A percentile compares a stretch with the other conserved stretches of the same genome.
phyloP scores from a whole-genome alignment of 2,329 filamentous ascomycete species.

The Trichocomaceae sp. region DNA sequence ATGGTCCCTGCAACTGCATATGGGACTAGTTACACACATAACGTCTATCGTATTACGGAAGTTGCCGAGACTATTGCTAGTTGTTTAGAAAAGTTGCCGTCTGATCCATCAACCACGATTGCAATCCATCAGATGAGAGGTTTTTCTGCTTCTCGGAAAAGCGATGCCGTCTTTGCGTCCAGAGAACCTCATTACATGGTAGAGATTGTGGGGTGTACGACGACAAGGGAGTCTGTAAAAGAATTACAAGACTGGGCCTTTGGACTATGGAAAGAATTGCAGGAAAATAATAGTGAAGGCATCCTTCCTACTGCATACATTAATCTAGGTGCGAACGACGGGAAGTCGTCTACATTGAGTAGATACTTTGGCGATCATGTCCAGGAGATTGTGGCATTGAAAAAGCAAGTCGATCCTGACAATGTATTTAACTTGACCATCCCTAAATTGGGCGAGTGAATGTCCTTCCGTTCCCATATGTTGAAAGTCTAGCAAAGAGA shows the following conservation, averaged over 20 bases:
- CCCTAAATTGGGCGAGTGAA: background rate
- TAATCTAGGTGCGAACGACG: conserved; percentile 22
- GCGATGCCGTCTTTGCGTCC: conserved; percentile 25
- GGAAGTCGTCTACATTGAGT: conserved; percentile 19
- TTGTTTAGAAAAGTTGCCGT: conserved; percentile 16
- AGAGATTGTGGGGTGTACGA: conserved; percentile 27
- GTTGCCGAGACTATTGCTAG: conserved; percentile 21
- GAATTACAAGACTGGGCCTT: conserved; percentile 20
- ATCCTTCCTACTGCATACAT: conserved; percentile 28
- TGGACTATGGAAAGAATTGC: conserved; percentile 15
- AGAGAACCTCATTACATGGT: conserved; percentile 31
- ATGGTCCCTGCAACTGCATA: background rate
- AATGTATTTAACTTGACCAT: conserved; percentile 28
- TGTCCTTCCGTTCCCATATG: too few relatives aligned
- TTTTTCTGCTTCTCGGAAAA: conserved; percentile 16
- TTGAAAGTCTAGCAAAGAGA: too few relatives aligned
- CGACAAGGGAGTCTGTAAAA: conserved; percentile 18
- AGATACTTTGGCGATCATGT: conserved; percentile 28
- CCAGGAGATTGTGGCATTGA: conserved; percentile 18
- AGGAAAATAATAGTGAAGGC: conserved; percentile 20
- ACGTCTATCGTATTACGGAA: conserved; percentile 21
- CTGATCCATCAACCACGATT: conserved; percentile 22
- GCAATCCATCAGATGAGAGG: conserved; percentile 24
- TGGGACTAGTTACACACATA: conserved; percentile 11
- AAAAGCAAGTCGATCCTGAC: conserved; percentile 29